These are phyloP conservation scores for Deuterostichococcus epilithicus DNA, from an alignment of 139 green algal species.

Conservation along the genomic window DNA sequence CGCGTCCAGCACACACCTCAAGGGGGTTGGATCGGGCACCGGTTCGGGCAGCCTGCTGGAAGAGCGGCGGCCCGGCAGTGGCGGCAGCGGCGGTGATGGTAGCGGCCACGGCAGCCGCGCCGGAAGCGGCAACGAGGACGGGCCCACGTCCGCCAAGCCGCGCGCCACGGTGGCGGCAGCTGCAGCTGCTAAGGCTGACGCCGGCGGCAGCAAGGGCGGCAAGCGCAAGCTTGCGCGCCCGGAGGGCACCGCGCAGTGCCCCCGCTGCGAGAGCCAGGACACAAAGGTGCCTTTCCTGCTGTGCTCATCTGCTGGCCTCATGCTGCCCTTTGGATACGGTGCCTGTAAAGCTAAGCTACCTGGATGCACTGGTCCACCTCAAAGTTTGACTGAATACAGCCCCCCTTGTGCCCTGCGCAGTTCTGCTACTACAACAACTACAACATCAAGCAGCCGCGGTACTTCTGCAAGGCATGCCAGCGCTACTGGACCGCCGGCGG, in stretches of 20 bases:
- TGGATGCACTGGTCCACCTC: no score
- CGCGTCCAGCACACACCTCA: not conserved
- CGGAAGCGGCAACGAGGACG: not conserved
- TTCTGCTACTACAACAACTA: conserved; percentile 99
- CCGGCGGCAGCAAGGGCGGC: not conserved
- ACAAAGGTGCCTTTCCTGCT: conserved; percentile 59
- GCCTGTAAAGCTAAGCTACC: no score
- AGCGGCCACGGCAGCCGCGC: conserved; percentile 1
- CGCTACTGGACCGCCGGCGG: conserved; percentile 93
- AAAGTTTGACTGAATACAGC: no score
- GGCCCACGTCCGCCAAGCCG: not conserved
- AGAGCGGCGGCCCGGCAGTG: not conserved
- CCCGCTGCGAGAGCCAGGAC: conserved; percentile 70
- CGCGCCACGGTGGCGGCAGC: no score
- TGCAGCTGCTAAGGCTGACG: not conserved
- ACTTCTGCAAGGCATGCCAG: conserved; percentile 85
- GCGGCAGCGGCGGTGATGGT: not conserved
- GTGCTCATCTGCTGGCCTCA: no score
- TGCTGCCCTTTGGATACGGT: no score
- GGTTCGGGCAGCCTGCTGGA: not conserved
- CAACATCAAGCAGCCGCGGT: conserved; percentile 90
- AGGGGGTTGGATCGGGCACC: no score
- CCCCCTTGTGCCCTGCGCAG: not conserved
- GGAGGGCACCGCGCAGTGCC: conserved; percentile 51
- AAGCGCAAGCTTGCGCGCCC: conserved; percentile 38